Evolutionary conservation across 1,284 basidiomycete genomes (phyloP), one percentile per base, ranked within the genome.

Genomic region (Lentinus polychrous): DNA sequence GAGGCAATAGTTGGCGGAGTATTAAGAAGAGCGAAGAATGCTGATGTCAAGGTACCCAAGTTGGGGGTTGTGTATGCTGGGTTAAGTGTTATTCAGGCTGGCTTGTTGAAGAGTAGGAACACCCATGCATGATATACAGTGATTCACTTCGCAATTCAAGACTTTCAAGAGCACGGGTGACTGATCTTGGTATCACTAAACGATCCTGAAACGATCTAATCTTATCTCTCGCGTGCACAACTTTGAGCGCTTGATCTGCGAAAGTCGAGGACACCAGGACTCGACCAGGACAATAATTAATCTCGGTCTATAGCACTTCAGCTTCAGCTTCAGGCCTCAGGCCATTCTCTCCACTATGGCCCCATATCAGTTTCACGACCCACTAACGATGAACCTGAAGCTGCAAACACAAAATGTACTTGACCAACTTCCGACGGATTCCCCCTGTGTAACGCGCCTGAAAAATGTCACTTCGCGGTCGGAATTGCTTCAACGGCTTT

Each of bases 1-100:
- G 81, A 84, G 57, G 79, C 72, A 12, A 80, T 85, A 49, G 57
- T 83, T 10, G 82, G 83, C 0, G 76, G 80, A 43, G 74, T 82
- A 1, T 72, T 83, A 10, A 65, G 74, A 35, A 66, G 77, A 61
- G 83, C 76, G 0, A 67, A 63, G 51, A 66, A 68, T 39, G 61
- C 64, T 34, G 65, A 65, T 2, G 70, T 84, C 33, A 22, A 27
- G 10, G 56, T 54, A 8, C 59, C 57, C 14, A 55, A 48, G 47
- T 46, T 64, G 22, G 54, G 58, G 39, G 11, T 60, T 33, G 48
- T 62, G 14, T 62, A 64, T 45, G 57, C 60, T 0, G 50, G 49
- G 24, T 44, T 64, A 17, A 50, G 52, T 38, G 56, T 61, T 23
- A 56, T 64, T 1, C 62, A 64, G 46, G 46, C 27, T 38, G 39